Percentiles rank a stretch among this genome's conserved stretches.
phyloP scores from a whole-genome alignment of 257 asterid genomes.

The Apocynum venetum region DNA sequence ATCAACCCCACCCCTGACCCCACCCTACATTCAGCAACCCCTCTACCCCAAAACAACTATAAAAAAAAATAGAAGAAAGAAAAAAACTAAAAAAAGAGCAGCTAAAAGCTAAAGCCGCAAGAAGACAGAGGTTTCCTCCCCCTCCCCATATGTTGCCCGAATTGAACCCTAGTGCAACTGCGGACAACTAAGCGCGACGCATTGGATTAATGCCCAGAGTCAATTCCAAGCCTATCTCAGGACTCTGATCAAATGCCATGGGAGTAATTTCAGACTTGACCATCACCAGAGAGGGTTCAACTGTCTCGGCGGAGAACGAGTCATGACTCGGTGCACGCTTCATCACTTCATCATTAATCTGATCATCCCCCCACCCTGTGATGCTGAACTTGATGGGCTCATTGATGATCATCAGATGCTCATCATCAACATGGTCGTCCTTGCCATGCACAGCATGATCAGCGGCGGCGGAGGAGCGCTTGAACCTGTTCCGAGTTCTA shows the following conservation, averaged over 20 bases:
- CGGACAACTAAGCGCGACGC: neutral
- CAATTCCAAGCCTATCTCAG: conserved; percentile 45
- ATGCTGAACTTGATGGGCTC: conserved; percentile 54
- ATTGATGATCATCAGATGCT: conserved; percentile 1
- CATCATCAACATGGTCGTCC: neutral
- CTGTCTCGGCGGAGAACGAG: conserved; percentile 58
- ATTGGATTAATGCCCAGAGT: conserved; percentile 33
- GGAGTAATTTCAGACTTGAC: conserved; percentile 26
- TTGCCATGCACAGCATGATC: neutral
- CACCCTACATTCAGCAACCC: neutral
- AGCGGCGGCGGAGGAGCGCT: conserved; percentile 27
- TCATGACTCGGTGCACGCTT: conserved; percentile 55
- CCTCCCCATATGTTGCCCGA: conserved; percentile 21
- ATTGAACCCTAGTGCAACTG: conserved; percentile 35
- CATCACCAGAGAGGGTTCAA: conserved; percentile 43
- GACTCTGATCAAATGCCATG: conserved; percentile 9
- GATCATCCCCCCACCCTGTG: conserved; percentile 58
- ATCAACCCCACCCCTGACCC: neutral
- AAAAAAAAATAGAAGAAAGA: neutral
- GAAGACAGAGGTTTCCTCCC: conserved; percentile 2
- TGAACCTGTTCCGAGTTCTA: conserved; percentile 40
- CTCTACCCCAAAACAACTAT: too few species aligned
- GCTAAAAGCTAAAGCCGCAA: conserved; percentile 18
- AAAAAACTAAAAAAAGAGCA: neutral
- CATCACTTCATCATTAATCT: conserved; percentile 8